Evolutionary conservation across 1,284 basidiomycete genomes (phyloP), one percentile per base, ranked within the genome.

Genomic region (Ustilago nuda): DNA sequence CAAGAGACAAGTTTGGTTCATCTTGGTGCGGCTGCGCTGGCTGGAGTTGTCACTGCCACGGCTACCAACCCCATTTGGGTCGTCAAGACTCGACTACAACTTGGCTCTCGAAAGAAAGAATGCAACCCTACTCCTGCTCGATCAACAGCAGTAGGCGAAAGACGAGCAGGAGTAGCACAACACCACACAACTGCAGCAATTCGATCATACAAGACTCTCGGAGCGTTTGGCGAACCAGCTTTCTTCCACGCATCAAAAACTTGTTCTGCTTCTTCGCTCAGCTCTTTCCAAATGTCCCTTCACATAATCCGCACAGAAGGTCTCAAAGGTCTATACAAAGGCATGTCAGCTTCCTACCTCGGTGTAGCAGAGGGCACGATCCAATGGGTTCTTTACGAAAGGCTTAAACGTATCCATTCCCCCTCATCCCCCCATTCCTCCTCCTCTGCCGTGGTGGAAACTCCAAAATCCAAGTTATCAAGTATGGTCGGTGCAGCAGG

Each of bases 21-120:
- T 85, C 90, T 99, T 15, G 83, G 88, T 6, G 93, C 96, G 0
- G 97, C 95, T 0, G 93, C 94, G 0, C 84, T 91, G 5, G 96
- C 96, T 0, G 89, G 89, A 8, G 87, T 98, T 74, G 89, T 90
- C 35, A 99, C 96, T 0, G 90, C 95, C 1, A 92, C 94, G 0
- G 93, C 91, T 11, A 98, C 96, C 17, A 98, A 98, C 85, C 96
- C 96, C 0, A 97, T 99, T 52, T 99, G 96, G 96, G 95, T 99
- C 45, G 93, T 99, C 78, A 98, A 98, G 87, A 99, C 96, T 41
- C 91, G 96, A 3, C 84, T 98, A 57, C 96, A 99, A 85, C 90
- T 95, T 35, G 85, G 86, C 58, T 78, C 80, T 8, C 59, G 69
- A n/a, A 59, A 56, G 7, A 66, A 71, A 52, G 51, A 73, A 55